Base-by-base conservation (phyloP, 2,329 filamentous ascomycete genomes). In the Exophiala xenobiotica region DNA sequence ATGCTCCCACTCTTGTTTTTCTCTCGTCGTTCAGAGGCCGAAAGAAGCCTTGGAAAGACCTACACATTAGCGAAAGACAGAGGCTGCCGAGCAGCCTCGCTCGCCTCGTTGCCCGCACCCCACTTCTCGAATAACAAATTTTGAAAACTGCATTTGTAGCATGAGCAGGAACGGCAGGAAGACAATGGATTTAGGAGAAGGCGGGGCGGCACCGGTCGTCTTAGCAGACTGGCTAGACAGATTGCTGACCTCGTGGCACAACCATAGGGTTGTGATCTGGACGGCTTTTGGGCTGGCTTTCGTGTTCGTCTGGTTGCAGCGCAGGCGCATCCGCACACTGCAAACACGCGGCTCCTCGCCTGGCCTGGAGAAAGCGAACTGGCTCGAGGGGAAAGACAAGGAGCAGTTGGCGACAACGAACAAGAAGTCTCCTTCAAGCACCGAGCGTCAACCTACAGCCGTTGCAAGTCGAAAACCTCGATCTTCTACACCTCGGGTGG, bases 151-250 rank as follows among this genome's bases (percentile, higher is more conserved):
- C 27, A 12, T 14, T 9, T 9, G 11, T 12, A 31, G 14, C 27
- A 4, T 31, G 27, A 31, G 4, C 11, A 31, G 11, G 12, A 12
- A 12, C 26, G 12, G 6, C 6, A 23, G 8, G 9, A 40, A 24
- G 38, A 31, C 39, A 35, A 62, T 62, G 60, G 60, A 62, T 43
- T 27, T 56, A 19, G 56, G 51, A 23, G 57, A 60, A 41, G 56
- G 43, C 18, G 52, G 53, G 20, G 57, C 43, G 19, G 49, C 56
- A 47, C 43, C 51, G 16, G 53, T 60, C 47, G 41, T 59, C 11
- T 37, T 58, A 38, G 59, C 59, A 38, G 61, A 63, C 47, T 51
- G 51, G 51, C 39, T 61, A 39, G 61, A 62, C 33, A 42, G 46
- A 5, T 19, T 51, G 3, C 42, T 63, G 31, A 53, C 38, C 4